Evolutionary conservation across 768 basidiomycete species (phyloP).

Genomic region (Thelephora aurantiotincta): DNA sequence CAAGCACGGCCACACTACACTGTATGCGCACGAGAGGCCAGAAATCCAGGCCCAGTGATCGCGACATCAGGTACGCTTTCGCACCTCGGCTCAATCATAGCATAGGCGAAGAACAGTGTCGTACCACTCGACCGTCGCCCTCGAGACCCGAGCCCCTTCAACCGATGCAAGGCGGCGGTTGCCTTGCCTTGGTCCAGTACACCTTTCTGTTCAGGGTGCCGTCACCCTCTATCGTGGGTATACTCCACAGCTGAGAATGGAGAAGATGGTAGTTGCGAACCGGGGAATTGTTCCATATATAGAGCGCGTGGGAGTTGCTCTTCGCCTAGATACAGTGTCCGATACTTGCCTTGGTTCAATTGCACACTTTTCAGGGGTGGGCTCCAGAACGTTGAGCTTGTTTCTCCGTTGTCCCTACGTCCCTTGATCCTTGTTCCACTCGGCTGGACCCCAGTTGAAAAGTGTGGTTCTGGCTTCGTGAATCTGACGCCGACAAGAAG

Average conservation of each 20-base stretch:
- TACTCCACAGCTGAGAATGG: no score
- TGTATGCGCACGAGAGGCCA: slow-evolving; percentile 64
- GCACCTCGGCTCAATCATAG: slow-evolving; percentile 32
- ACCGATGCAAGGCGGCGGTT: slow-evolving; percentile 60
- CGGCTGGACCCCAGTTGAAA: no score
- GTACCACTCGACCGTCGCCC: slow-evolving; percentile 68
- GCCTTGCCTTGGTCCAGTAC: slow-evolving; percentile 33
- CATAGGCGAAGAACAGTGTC: not conserved
- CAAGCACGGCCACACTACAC: slow-evolving; percentile 59
- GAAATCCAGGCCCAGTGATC: slow-evolving; percentile 59
- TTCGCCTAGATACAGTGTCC: no score
- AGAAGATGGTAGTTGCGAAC: not conserved
- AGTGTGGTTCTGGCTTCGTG: no score
- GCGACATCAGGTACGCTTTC: slow-evolving; percentile 66
- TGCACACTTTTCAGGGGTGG: no score
- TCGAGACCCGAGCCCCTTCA: slow-evolving; percentile 60
- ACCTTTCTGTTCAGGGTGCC: no score
- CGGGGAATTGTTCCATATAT: not conserved
- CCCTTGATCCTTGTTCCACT: no score
- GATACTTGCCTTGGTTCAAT: no score
- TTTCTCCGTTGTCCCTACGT: no score
- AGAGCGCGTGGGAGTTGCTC: not conserved
- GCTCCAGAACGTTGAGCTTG: no score
- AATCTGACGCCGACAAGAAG: no score
- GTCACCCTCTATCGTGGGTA: not conserved